Base-by-base conservation (phyloP, 257 asterid genomes). In the Osmanthus fragrans region DNA sequence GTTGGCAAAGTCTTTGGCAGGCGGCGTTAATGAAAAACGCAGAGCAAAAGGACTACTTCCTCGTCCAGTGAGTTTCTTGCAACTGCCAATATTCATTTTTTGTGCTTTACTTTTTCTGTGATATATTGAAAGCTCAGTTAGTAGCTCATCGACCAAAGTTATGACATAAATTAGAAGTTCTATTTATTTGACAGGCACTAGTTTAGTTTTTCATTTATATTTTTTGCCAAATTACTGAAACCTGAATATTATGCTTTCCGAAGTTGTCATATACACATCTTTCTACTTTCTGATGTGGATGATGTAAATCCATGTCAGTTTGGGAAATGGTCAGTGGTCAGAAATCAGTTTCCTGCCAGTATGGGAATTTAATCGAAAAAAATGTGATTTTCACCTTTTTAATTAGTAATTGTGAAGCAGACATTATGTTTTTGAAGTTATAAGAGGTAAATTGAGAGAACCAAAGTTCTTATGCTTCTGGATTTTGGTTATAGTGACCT, bases 31-130 rank as follows among this genome's bases (percentile, higher is more conserved):
- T 85, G 82, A 86, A 88, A 96, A 92, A 79, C 98, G 97, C 80
- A 89, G 79, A 85, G 86, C 92, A 79, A 93, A 77, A 88, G 98
- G 99, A 80, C 84, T 96, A 79, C 94, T 96, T 66, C 98, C 99
- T 79, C 98, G 99, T 39, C 90, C 97, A 30, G 99, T 95, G 87
- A 92, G 97, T 89, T 77, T 80, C 34, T 76, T 66, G 34, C 82
- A 47, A 16, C 39, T 74, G 72, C 19, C 74, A 72, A 75, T 68
- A 32, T 51, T 42, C 36, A n/a, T 27, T 47, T 80, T 5, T 7
- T 72, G 18, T 40, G 40, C 69, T 40, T 54, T 58, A 8, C 4
- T 78, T 58, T 72, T n/a, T 56, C 58, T 36, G 33, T 51, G 77
- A 77, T 58, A n/a, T 67, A 21, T 66, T 40, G 11, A 64, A 60